Conservation (phyloP, 1,284 basidiomycete species). For the Irpex lacteus region DNA sequence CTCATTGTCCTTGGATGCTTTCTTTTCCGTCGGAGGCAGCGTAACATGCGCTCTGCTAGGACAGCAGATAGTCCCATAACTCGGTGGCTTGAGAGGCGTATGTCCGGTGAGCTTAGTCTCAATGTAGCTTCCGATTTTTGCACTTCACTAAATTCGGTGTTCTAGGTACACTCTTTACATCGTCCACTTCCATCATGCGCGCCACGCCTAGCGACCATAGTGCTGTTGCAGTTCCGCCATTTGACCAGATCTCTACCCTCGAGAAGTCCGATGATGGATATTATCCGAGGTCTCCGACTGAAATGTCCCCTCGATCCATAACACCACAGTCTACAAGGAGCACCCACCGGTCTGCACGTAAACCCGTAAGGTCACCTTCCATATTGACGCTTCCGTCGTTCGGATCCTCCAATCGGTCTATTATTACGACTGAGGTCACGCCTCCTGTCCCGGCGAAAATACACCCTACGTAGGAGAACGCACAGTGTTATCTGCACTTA, state of each 20-base stretch:
- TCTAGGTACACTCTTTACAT: constrained; percentile 33
- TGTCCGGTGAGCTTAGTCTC: constrained; percentile 8
- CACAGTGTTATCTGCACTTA: neutral
- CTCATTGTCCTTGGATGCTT: constrained; percentile 12
- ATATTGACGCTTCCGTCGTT: neutral
- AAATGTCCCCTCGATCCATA: neutral
- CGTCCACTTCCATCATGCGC: constrained; percentile 39
- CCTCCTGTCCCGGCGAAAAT: neutral
- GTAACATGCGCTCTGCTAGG: constrained; percentile 9
- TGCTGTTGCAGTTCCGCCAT: constrained; percentile 10
- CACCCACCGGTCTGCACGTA: neutral
- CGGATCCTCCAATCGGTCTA: neutral
- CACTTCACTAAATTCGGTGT: neutral
- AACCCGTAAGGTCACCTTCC: neutral
- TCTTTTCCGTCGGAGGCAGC: constrained; percentile 13
- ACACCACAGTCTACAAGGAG: neutral
- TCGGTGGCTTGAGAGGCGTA: constrained; percentile 21
- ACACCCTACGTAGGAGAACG: neutral
- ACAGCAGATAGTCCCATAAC: constrained; percentile 18
- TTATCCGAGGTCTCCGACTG: neutral
- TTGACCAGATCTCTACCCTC: constrained; percentile 7
- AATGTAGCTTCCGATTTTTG: neutral
- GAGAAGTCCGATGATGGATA: constrained; percentile 5
- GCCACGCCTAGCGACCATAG: constrained; percentile 29
- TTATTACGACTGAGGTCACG: neutral